Base-by-base conservation (phyloP, 2,329 filamentous ascomycete genomes). In the Claviceps sp. region DNA sequence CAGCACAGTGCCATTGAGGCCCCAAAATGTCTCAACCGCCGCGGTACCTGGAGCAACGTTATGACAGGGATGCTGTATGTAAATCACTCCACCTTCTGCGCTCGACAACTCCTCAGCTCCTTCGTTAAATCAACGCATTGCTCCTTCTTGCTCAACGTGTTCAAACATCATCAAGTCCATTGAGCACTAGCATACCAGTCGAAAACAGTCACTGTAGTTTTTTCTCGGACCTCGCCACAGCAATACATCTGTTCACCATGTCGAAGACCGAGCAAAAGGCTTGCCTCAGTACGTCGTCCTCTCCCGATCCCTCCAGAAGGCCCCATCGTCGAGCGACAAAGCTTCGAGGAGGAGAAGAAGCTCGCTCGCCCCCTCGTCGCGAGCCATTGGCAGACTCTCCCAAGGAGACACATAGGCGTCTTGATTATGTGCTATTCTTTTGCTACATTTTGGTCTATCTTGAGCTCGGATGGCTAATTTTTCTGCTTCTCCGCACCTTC, bases 381-480 rank as follows among this genome's bases (percentile, higher is more conserved):
- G 59, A 56, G 48, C 60, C 7, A 44, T 49, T 22, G 24, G 44
- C 26, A 26, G 41, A 26, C 22, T n/a, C 24, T 11, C 4, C 34
- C 5, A 41, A 54, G 22, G 24, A 38, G 14, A 26, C 16, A 7
- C 34, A 20, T 6, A 24, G 16, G 46, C 56, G 54, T 41, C 63
- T 63, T 53, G 65, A 67, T 61, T 68, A 66, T 55, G 59, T 77
- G 52, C 68, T 79, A 50, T 67, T 71, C 50, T 63, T 69, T 51
- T 74, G 73, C 62, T 78, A 76, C 60, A 65, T 76, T 56, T 68
- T 81, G 57, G 60, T 79, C 53, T 79, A 79, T 60, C 64, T 81
- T 53, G 75, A 81, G 65, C 61, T 79, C 53, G 72, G 70, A 54
- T 81, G 75, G 76, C 76, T 81, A 77, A 79, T 78, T 55, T 68